Percentiles rank a stretch among this genome's conserved stretches.
These are phyloP conservation scores for Plasmodium cynomolgi DNA, from an alignment of 169 alveolate genomes.

Conservation along the genomic window DNA sequence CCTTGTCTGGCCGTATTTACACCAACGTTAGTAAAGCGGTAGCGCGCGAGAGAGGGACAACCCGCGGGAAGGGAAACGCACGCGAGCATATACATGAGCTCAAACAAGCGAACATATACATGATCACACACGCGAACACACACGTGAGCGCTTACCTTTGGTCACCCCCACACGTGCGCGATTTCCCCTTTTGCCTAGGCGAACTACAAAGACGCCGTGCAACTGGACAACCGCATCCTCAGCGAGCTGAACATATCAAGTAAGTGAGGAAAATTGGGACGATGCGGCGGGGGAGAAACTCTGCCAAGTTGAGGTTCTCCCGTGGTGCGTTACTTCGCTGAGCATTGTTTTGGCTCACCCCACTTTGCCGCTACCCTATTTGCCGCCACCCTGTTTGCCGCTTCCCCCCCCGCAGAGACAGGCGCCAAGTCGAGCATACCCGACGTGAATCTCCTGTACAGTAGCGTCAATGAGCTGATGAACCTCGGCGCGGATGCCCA, in stretches of 20 bases:
- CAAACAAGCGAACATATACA: no score
- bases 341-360: neutral
- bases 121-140: no score
- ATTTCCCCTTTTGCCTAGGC: constrained; percentile 4
- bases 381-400: neutral
- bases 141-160: neutral
- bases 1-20: constrained; percentile 40
- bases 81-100: no score
- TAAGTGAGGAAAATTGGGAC: neutral
- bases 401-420: constrained; percentile 8
- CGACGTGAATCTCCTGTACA: constrained; percentile 10
- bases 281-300: neutral
- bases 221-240: constrained; percentile 38
- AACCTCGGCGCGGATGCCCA: neutral
- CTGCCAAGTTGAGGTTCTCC: neutral
- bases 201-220: constrained; percentile 1
- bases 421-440: constrained; percentile 31
- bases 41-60: neutral
- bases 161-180: neutral
- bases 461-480: neutral
- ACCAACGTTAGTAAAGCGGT: constrained; percentile 38
- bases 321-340: neutral
- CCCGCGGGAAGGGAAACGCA: no score
- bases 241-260: constrained; percentile 41
- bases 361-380: neutral